Percentiles rank a stretch among this genome's conserved stretches.
phyloP scores from a whole-genome alignment of 768 basidiomycete genomes.

The Lactarius deliciosus region DNA sequence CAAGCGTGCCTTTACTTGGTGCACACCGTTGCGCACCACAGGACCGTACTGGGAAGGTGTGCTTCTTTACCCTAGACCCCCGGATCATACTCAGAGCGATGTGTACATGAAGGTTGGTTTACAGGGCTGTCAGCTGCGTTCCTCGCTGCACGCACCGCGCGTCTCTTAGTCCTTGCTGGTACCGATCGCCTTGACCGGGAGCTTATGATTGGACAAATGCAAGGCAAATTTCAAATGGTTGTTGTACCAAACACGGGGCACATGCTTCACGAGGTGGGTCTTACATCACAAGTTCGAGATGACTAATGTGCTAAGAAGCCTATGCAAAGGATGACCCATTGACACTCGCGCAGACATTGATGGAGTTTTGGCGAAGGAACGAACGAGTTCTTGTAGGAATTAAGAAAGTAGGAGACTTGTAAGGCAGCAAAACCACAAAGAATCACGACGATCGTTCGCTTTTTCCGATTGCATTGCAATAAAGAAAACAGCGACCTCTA shows the following conservation, averaged over 20 bases:
- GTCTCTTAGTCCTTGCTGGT: slow-evolving; percentile 88
- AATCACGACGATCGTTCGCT: not conserved
- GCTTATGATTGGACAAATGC: slow-evolving; percentile 88
- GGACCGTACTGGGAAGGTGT: slow-evolving; percentile 88
- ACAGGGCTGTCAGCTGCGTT: slow-evolving; percentile 76
- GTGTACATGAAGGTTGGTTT: slow-evolving; percentile 76
- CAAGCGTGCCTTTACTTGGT: slow-evolving; percentile 62
- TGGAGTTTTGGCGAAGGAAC: slow-evolving; percentile 91
- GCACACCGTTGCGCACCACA: slow-evolving; percentile 79
- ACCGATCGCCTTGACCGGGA: slow-evolving; percentile 90
- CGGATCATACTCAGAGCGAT: not conserved
- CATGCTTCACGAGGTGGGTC: slow-evolving; percentile 85
- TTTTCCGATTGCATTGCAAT: not conserved
- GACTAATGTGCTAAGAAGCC: not conserved
- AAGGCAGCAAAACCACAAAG: not conserved
- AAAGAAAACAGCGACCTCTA: not conserved
- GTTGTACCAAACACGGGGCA: slow-evolving; percentile 89
- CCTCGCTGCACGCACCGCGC: slow-evolving; percentile 72
- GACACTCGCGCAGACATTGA: slow-evolving; percentile 71
- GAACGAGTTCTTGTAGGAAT: slow-evolving; percentile 62
- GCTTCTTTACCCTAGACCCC: slow-evolving; percentile 31
- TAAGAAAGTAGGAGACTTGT: slow-evolving; percentile 57
- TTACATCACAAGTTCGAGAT: not conserved
- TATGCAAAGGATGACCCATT: slow-evolving; percentile 78
- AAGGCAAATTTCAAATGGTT: slow-evolving; percentile 87